Evolutionary conservation across 2,329 filamentous ascomycete genomes (phyloP), one percentile per base, ranked within the genome.

Genomic region (Ophiostoma sp.): DNA sequence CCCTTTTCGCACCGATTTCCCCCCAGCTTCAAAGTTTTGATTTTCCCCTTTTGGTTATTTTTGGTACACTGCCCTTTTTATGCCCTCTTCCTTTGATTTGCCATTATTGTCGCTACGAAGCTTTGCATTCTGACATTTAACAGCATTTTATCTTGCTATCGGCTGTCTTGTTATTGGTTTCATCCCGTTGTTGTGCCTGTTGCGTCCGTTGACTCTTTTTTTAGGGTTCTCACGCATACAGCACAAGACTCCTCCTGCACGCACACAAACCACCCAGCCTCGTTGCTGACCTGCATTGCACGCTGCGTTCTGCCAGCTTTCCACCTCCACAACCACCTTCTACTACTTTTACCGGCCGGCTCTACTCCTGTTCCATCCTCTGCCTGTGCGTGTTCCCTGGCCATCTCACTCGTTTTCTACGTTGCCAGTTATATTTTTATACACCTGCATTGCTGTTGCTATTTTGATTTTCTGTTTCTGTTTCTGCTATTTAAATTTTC

Each of bases 171-270:
- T 57, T 33, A 11, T 39, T 13, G 13, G 52, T 17, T 66, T 31
- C 48, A 15, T 66, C 60, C 35, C 33, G n/a, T 6, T 52, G 57
- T 33, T 31, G 57, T 62, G 8, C 17, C n/a, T 54, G 27, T 7
- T 33, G 8, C 20, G 17, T 68, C 52, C 13, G n/a, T 48, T 57
- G 36, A 23, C 54, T 27, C 52, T 23, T 69, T 33, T 36, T 36
- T 69, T 62, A 41, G 57, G 27, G 57, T 62, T 62, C 57, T 62
- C 57, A 62, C 57, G 57, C 57, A 35, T 62, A 62, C 57, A 62
- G 35, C 57, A 62, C 27, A 62, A 62, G 27, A 62, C 27, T 48
- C 10, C 54, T 62, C 8, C 57, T 62, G 57, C 57, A 60, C 27
- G 57, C 52, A 57, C 52, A n/a, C n/a, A 62, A 62, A 62, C 17